Conservation (phyloP, 2,329 filamentous ascomycete genomes). For the Parastagonospora nodorum region DNA sequence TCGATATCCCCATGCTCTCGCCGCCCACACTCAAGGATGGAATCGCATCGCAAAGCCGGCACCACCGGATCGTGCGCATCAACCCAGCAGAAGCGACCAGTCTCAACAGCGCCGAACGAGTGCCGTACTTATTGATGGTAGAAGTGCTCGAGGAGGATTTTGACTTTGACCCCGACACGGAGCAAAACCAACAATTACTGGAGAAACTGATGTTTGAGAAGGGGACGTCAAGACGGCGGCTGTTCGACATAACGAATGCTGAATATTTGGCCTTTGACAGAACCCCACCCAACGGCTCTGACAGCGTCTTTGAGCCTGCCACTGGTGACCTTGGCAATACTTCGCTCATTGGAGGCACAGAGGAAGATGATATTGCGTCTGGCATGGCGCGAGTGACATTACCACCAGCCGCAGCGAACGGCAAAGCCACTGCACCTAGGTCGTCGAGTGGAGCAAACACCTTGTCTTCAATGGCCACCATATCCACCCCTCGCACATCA, state of each 20-base stretch:
- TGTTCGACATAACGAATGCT: slow-evolving; percentile 65
- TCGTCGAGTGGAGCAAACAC: slow-evolving; percentile 67
- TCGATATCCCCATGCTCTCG: slow-evolving; percentile 82
- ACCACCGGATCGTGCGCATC: slow-evolving; percentile 81
- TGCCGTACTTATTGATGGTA: slow-evolving; percentile 83
- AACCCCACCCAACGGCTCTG: slow-evolving; percentile 54
- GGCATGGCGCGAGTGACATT: slow-evolving; percentile 37
- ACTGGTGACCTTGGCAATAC: slow-evolving; percentile 79
- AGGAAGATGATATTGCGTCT: slow-evolving; percentile 49
- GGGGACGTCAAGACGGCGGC: slow-evolving; percentile 58
- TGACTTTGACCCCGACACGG: slow-evolving; percentile 75
- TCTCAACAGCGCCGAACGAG: slow-evolving; percentile 83
- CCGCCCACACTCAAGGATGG: slow-evolving; percentile 75
- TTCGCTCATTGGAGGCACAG: slow-evolving; percentile 65
- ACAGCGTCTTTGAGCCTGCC: slow-evolving; percentile 84
- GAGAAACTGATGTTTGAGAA: slow-evolving; percentile 70
- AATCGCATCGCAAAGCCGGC: slow-evolving; percentile 73
- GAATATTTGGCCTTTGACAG: slow-evolving; percentile 55
- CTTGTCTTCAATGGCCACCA: slow-evolving; percentile 63
- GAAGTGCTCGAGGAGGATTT: slow-evolving; percentile 83
- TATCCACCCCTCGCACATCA: slow-evolving; percentile 71
- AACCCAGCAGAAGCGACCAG: slow-evolving; percentile 86
- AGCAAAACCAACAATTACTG: slow-evolving; percentile 71
- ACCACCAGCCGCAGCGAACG: slow-evolving; percentile 23
- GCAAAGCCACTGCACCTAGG: slow-evolving; percentile 53